Percentiles rank a stretch among this genome's conserved stretches.
phyloP scores from a whole-genome alignment of 2,329 filamentous ascomycete genomes.

The Chaetoscypha palmicola region DNA sequence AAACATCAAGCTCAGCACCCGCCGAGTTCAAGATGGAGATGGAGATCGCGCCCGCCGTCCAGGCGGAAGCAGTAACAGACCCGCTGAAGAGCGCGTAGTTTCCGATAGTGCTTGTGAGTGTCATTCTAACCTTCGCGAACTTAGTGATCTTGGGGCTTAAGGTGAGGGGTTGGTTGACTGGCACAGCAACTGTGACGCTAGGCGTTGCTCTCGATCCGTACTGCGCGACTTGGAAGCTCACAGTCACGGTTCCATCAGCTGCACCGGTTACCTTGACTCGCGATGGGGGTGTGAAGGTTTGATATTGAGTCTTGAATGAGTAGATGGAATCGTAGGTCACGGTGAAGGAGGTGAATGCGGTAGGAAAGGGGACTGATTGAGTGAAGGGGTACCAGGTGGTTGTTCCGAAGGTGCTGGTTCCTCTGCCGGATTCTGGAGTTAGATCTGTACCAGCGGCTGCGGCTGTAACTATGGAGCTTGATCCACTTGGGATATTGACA shows the following conservation, averaged over 20 bases:
- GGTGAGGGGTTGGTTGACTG: constrained; percentile 15
- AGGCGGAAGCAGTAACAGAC: constrained; percentile 1
- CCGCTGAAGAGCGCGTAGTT: constrained; percentile 16
- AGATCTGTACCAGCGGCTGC: neutral
- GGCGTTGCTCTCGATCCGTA: neutral
- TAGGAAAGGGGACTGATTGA: constrained; percentile 4
- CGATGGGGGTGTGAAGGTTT: constrained; percentile 16
- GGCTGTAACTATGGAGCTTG: too few species aligned
- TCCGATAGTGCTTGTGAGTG: constrained; percentile 1
- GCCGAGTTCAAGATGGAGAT: neutral
- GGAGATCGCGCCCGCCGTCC: constrained; percentile 1
- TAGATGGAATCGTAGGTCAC: constrained; percentile 1
- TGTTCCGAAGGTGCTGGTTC: constrained; percentile 14
- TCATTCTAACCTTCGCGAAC: constrained; percentile 8
- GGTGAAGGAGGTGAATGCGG: constrained; percentile 12
- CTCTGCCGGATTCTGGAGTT: constrained; percentile 10
- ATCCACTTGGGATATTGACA: neutral
- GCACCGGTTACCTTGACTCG: constrained; percentile 4
- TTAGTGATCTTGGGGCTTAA: constrained; percentile 11
- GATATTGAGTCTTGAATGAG: constrained; percentile 10
- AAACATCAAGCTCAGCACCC: constrained; percentile 6
- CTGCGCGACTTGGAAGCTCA: constrained; percentile 12
- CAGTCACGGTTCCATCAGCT: constrained; percentile 1
- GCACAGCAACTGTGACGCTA: constrained; percentile 10
- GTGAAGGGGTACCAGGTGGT: constrained; percentile 20